Evolutionary conservation across 1,284 basidiomycete species (phyloP).

Genomic region (Rhizoctonia solani): DNA sequence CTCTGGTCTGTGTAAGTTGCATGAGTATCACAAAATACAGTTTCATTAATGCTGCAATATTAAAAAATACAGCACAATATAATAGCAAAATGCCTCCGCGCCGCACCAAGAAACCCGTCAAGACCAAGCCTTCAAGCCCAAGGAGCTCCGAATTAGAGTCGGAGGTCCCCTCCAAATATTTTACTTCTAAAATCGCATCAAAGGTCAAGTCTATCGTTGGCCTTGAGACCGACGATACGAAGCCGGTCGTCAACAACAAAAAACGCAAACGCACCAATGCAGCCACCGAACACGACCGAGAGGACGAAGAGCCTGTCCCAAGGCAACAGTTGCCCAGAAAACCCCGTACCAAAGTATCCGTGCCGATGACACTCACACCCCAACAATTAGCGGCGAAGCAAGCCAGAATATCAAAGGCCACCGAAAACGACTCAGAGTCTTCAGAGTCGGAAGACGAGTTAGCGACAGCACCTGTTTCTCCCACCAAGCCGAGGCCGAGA

Average conservation of each 20-base stretch:
- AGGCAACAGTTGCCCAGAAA: neutral
- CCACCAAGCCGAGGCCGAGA: conserved; percentile 13
- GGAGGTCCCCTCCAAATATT: neutral
- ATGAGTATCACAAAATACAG: neutral
- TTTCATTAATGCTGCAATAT: neutral
- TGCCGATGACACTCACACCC: neutral
- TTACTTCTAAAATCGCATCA: conserved; percentile 9
- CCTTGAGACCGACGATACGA: conserved; percentile 63
- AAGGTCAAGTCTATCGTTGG: conserved; percentile 45
- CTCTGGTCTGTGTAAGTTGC: neutral
- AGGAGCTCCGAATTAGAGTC: conserved; percentile 17
- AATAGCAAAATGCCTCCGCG: neutral
- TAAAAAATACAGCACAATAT: neutral
- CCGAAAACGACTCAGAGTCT: neutral
- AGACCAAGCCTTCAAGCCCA: neutral
- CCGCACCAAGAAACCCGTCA: conserved; percentile 1
- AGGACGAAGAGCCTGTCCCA: conserved; percentile 35
- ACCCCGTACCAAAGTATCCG: neutral
- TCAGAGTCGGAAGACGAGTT: conserved; percentile 22
- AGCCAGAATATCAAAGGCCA: neutral
- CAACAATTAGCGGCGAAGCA: neutral
- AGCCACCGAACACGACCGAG: neutral
- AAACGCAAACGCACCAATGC: conserved; percentile 20
- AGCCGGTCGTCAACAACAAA: conserved; percentile 53
- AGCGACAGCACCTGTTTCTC: conserved; percentile 20